Conservation (phyloP, 495 filamentous ascomycete species). For the Thozetella sp. region DNA sequence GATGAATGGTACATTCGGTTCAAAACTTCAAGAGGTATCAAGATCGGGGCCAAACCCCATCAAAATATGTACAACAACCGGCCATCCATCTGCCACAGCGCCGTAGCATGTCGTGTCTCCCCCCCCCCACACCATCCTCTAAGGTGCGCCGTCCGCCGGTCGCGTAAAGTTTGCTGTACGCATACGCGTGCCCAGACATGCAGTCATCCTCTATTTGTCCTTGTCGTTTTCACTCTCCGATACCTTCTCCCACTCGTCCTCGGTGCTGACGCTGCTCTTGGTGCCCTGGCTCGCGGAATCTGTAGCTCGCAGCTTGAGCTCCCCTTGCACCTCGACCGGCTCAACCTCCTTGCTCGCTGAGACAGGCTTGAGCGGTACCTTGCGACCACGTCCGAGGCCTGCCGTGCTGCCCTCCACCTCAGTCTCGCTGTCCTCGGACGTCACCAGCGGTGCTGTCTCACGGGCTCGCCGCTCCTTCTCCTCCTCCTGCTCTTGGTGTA, state of each 20-base stretch:
- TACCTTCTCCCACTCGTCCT: constrained; percentile 63
- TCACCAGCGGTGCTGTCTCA: constrained; percentile 20
- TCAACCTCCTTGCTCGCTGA: constrained; percentile 37
- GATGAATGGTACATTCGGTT: not conserved
- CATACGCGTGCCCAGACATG: not conserved
- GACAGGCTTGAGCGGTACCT: constrained; percentile 18
- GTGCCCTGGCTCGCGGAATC: constrained; percentile 28
- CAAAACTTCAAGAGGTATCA: not conserved
- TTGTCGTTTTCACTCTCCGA: constrained; percentile 60
- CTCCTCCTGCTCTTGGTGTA: constrained; percentile 64
- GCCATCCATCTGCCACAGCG: too few relatives aligned
- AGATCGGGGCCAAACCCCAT: not conserved
- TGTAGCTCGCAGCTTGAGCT: constrained; percentile 32
- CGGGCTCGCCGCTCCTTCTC: constrained; percentile 50
- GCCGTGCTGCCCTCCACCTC: constrained; percentile 45
- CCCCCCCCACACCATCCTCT: too few relatives aligned
- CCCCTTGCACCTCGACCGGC: constrained; percentile 29
- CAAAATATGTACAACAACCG: too few relatives aligned
- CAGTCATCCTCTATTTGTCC: constrained; percentile 29
- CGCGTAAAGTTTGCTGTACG: too few relatives aligned
- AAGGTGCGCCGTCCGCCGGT: too few relatives aligned
- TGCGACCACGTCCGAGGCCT: constrained; percentile 15
- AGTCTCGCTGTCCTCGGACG: constrained; percentile 47
- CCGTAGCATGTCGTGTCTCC: too few relatives aligned
- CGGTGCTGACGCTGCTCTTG: constrained; percentile 52